Percentiles rank a stretch among this genome's conserved stretches.
Conservation (phyloP, 345 rosid genomes). For the Fremontodendron californicum region DNA sequence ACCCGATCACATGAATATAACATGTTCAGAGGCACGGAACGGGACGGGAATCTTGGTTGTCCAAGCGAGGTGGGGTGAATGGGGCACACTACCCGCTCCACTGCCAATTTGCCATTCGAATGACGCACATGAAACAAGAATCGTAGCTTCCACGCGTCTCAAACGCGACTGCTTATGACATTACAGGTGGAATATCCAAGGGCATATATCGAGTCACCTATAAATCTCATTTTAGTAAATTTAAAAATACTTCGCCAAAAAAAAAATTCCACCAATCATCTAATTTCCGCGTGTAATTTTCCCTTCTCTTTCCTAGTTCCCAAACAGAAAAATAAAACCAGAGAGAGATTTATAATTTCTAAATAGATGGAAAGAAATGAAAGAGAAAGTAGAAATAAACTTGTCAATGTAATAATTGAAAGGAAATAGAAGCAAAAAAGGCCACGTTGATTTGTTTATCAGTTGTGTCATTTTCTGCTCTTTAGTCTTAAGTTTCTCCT, state of each 20-base stretch:
- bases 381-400: background rate
- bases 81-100: too few species aligned
- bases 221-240: too few species aligned
- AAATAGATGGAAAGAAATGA: background rate
- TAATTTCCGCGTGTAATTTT: background rate
- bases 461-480: background rate
- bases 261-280: background rate
- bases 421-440: background rate
- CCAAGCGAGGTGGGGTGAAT: background rate
- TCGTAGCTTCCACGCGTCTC: background rate
- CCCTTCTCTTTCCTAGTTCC: background rate
- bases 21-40: too few species aligned
- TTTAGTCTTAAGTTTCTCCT: background rate
- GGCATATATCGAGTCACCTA: background rate
- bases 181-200: background rate
- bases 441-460: constrained; percentile 5
- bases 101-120: too few species aligned
- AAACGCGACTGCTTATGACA: background rate
- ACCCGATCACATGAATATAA: too few species aligned
- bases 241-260: too few species aligned
- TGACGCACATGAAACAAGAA: background rate
- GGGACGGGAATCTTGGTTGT: background rate
- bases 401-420: background rate
- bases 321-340: background rate
- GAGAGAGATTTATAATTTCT: background rate